A percentile compares a stretch with the other conserved stretches of the same genome.
Evolutionary conservation across 164 flowering plant species (phyloP).

Genomic region (Houttuynia cordata): DNA sequence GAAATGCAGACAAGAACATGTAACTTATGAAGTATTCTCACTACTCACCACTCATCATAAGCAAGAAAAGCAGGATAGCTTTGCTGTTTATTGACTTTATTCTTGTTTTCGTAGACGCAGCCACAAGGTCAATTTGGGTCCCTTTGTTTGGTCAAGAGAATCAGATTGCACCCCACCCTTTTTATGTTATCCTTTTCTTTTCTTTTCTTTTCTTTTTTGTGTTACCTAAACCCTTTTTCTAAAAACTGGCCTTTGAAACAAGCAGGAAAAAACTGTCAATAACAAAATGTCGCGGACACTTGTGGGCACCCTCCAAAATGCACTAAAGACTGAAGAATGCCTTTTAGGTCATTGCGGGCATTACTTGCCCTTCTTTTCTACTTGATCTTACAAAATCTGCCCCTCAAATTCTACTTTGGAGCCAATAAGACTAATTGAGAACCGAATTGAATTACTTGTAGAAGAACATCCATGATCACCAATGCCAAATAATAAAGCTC

Average conservation of each 20-base stretch:
- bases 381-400: too few relatives aligned
- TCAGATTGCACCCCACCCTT: background rate
- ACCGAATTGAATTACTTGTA: too few relatives aligned
- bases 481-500: too few relatives aligned
- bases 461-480: too few relatives aligned
- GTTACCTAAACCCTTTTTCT: background rate
- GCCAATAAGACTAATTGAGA: too few relatives aligned
- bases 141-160: background rate
- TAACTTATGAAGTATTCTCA: too few relatives aligned
- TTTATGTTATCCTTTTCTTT: background rate
- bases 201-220: background rate
- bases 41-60: too few relatives aligned
- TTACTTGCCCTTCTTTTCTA: too few relatives aligned
- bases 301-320: background rate
- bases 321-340: background rate
- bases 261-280: background rate
- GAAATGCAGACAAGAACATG: too few relatives aligned
- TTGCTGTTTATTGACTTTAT: background rate
- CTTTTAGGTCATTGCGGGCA: background rate
- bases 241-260: background rate
- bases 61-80: background rate
- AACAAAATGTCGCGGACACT: background rate
- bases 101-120: background rate
- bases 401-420: too few relatives aligned
- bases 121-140: background rate